Percentiles rank a stretch among this genome's conserved stretches.
Conservation (phyloP, 192 early-diverging fungal genomes). For the Backusella circina region DNA sequence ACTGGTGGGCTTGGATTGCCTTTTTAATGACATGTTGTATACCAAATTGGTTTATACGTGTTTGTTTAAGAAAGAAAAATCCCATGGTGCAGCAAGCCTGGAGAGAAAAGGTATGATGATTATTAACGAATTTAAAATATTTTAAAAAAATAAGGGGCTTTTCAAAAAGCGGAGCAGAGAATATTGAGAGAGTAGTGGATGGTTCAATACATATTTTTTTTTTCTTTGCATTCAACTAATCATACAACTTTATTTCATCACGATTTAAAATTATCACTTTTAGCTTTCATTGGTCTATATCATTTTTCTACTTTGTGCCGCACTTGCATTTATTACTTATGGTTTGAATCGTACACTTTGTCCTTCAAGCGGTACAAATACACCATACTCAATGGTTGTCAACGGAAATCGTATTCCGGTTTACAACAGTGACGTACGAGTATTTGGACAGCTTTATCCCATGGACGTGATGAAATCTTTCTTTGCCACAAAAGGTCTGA, state of each 20-base stretch:
- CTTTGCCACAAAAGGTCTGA: constrained; percentile 15
- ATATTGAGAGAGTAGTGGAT: constrained; percentile 11
- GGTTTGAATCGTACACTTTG: constrained; percentile 36
- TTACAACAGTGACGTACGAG: constrained; percentile 18
- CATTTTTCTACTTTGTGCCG: constrained; percentile 30
- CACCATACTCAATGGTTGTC: constrained; percentile 19
- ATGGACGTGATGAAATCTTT: constrained; percentile 17
- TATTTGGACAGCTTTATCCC: constrained; percentile 34
- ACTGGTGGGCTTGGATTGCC: constrained; percentile 40
- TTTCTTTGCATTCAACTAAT: constrained; percentile 1
- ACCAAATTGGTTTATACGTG: constrained; percentile 38
- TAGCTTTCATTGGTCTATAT: constrained; percentile 35
- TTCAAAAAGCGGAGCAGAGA: background rate
- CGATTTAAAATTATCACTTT: background rate
- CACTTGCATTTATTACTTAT: constrained; percentile 44
- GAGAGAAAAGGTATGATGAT: constrained; percentile 48
- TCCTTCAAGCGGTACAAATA: constrained; percentile 5
- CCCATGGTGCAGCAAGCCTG: constrained; percentile 48
- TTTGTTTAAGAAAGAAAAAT: constrained; percentile 38
- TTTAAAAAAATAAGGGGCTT: background rate
- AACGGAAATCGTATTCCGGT: constrained; percentile 11
- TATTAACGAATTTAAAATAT: background rate
- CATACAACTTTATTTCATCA: constrained; percentile 5
- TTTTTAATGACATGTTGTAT: constrained; percentile 46
- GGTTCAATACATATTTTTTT: background rate